Base-by-base conservation (phyloP, 2,329 filamentous ascomycete species). In the Sarocladium strictum region DNA sequence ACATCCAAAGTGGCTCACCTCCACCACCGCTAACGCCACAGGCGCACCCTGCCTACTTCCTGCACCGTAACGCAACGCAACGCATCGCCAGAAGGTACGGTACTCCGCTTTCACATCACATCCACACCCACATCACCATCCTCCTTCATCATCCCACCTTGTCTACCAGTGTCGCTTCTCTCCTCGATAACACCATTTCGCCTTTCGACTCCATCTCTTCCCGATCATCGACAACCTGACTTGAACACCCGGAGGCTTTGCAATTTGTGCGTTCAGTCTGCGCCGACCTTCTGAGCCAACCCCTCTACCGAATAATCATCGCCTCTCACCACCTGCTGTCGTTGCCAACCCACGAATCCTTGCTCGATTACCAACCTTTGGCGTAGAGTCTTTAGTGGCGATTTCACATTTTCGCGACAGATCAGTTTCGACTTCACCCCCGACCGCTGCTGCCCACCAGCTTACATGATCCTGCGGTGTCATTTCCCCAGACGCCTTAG, bases 71-170 rank as follows among this genome's bases (percentile, higher is more conserved):
- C 26, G 21, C 14, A n/a, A 9, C 6, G 9, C 7, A 38, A n/a
- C 4, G 23, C 38, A 35, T 54, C 41, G 40, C 45, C 32, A 35
- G n/a, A n/a, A n/a, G n/a, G n/a, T n/a, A n/a, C n/a, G n/a, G n/a
- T 49, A 29, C 40, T 49, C 45, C 40, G 40, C 40, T 37, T 54
- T 49, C 41, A 23, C n/a, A 10, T n/a, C 17, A 49, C 24, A 51
- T 35, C 27, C 47, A 51, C 47, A 33, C 23, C 29, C 47, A 51
- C 47, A 51, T 27, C 27, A 27, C 23, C 47, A 51, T 51, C 47
- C 47, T 33, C 26, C 38, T 19, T 33, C 47, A 35, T 10, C 47
- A 32, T 51, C 43, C 24, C 24, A 47, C 43, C 17, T 19, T 21
- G 38, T 24, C 14, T 11, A 9, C 12, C 19, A 3, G 24, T 27